A percentile compares a stretch with the other conserved stretches of the same genome.
These are phyloP conservation scores for Tetracladium setigerum DNA, from an alignment of 495 filamentous ascomycete genomes.

Conservation along the genomic window DNA sequence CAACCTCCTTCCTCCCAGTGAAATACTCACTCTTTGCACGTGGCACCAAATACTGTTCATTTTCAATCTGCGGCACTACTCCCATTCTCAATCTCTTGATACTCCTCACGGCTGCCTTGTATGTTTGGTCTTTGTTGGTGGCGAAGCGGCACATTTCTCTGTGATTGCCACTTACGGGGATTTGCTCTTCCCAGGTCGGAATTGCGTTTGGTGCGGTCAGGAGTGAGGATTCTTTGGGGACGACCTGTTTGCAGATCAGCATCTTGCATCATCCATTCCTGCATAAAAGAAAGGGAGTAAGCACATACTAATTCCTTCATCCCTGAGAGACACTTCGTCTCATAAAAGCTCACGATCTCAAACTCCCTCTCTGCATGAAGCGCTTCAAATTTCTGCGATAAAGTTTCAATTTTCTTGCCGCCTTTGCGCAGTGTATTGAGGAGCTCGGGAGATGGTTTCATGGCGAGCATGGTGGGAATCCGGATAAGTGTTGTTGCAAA, in stretches of 20 bases:
- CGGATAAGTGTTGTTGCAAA: conserved; percentile 1
- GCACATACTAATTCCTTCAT: not conserved
- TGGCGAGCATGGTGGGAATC: not conserved
- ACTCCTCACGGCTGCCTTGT: conserved; percentile 1
- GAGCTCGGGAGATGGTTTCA: conserved; percentile 2
- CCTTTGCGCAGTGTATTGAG: conserved; percentile 1
- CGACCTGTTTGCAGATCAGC: too few relatives aligned
- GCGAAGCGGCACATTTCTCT: conserved; percentile 23
- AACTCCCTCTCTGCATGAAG: not conserved
- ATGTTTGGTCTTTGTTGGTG: conserved; percentile 3
- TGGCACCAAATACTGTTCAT: too few relatives aligned
- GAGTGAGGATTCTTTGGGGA: not conserved
- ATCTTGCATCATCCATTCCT: too few relatives aligned
- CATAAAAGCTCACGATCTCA: conserved; percentile 12
- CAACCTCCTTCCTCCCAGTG: conserved; percentile 13
- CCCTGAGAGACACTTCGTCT: conserved; percentile 1
- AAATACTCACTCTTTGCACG: conserved; percentile 13
- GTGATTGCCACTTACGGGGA: conserved; percentile 13
- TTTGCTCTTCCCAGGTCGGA: conserved; percentile 12
- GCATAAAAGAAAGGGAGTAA: too few relatives aligned
- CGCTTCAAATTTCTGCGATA: conserved; percentile 1
- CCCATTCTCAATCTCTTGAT: conserved; percentile 6
- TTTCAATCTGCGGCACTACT: not conserved
- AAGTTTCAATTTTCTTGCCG: not conserved
- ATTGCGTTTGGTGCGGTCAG: conserved; percentile 1